These are phyloP conservation scores for Escovopsis sp. DNA, from an alignment of 2,329 filamentous ascomycete species.

Conservation along the genomic window DNA sequence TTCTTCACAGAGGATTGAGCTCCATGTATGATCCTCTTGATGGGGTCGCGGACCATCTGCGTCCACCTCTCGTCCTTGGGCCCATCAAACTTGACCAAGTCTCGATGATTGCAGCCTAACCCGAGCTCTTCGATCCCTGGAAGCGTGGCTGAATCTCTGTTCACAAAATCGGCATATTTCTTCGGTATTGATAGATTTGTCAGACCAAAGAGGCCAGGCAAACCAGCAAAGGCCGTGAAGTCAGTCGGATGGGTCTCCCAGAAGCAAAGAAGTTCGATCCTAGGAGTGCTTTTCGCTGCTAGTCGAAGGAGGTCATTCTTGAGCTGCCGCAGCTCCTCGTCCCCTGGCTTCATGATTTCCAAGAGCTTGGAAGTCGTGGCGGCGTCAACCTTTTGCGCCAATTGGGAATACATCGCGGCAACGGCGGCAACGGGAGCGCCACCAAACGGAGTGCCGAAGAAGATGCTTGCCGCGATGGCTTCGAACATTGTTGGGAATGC, in stretches of 20 bases:
- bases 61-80: slow-evolving; percentile 23
- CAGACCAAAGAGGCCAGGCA: slow-evolving; percentile 14
- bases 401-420: slow-evolving; percentile 22
- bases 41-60: slow-evolving; percentile 19
- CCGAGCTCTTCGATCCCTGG: slow-evolving; percentile 20
- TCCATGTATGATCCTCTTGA: slow-evolving; percentile 23
- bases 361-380: slow-evolving; percentile 23
- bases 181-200: slow-evolving; percentile 14
- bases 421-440: slow-evolving; percentile 22
- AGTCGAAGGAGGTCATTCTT: slow-evolving; percentile 25
- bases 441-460: slow-evolving; percentile 28
- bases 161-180: slow-evolving; percentile 24
- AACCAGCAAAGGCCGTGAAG: slow-evolving; percentile 20
- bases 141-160: slow-evolving; percentile 24
- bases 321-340: slow-evolving; percentile 23
- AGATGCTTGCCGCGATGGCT: slow-evolving; percentile 22
- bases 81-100: slow-evolving; percentile 28
- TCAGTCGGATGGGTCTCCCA: slow-evolving; percentile 26
- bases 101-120: slow-evolving; percentile 22
- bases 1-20: slow-evolving; percentile 22
- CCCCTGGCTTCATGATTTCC: slow-evolving; percentile 25
- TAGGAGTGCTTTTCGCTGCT: slow-evolving; percentile 18
- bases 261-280: slow-evolving; percentile 24
- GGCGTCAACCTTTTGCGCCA: slow-evolving; percentile 18
- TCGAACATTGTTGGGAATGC: slow-evolving; percentile 26